Base-by-base conservation (phyloP, 2,329 filamentous ascomycete genomes). In the Mariannaea sp. region DNA sequence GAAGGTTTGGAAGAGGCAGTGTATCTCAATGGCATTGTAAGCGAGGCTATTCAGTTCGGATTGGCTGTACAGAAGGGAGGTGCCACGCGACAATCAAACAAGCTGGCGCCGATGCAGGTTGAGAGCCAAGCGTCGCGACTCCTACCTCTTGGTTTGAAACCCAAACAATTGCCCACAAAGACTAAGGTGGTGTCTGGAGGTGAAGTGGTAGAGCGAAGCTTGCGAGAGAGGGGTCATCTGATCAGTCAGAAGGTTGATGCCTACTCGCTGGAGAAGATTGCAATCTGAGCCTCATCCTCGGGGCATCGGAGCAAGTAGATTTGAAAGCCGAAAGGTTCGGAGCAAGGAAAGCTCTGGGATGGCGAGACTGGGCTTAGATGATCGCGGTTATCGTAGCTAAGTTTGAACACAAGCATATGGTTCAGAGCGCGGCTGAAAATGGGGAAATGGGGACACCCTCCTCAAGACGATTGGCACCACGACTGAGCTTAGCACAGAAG, bases 181-280 rank as follows among this genome's bases (percentile, higher is more conserved):
- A 73, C 77, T 56, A 85, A 90, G 80, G 75, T 89, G 61, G 77
- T 86, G 61, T 77, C 81, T 40, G 85, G 85, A 50, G 90, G 90
- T 14, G 88, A 91, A 75, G 76, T 90, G 33, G 79, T 86, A 57
- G 76, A 82, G 69, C 83, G 90, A 62, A 91, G 80, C 63, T 78
- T 76, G 62, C 80, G 91, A 71, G 88, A 96, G 74, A 85, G 87
- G 53, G 90, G 89, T 14, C 84, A 89, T 71, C 74, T 95, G 70
- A 84, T 88, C 67, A 90, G 88, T 68, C 88, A 89, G 74, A 87
- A 86, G 69, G 87, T 92, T 57, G 89, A 88, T 50, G 84, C 87
- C 61, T 96, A 97, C 75, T 90, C 89, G 40, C 80, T 93, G 60
- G 91, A 96, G 75, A 84, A 85, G 72, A 85, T 96, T 63, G 72